A percentile compares a stretch with the other conserved stretches of the same genome.
Conservation (phyloP, 1,284 basidiomycete species). For the Moniliophthora roreri region DNA sequence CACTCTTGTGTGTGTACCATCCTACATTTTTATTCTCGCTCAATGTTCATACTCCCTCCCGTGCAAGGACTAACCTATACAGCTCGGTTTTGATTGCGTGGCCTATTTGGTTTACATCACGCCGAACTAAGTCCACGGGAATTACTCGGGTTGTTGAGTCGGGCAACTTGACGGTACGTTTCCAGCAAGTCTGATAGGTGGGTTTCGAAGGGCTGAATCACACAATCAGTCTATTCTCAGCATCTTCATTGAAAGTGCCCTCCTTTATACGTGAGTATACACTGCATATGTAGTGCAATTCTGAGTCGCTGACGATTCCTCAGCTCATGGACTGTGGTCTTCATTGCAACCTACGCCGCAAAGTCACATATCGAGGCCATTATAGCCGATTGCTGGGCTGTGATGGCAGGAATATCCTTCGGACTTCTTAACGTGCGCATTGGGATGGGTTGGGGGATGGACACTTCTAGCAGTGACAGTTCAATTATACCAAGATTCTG, state of each 20-base stretch:
- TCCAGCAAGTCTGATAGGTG: not conserved
- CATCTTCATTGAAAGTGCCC: constrained; percentile 18
- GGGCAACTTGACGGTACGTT: constrained; percentile 4
- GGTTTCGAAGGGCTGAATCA: not conserved
- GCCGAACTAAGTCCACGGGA: not conserved
- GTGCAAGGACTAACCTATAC: too few relatives aligned
- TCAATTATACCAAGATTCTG: not conserved
- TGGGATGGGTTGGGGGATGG: constrained; percentile 1
- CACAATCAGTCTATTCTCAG: constrained; percentile 9
- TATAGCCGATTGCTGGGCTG: constrained; percentile 2
- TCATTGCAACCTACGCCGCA: not conserved
- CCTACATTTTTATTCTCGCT: too few relatives aligned
- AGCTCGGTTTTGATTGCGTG: constrained; percentile 11
- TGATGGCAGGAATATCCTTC: constrained; percentile 7
- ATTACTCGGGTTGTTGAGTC: not conserved
- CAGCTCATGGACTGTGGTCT: constrained; percentile 7
- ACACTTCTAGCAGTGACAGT: not conserved
- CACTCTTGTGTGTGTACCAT: too few relatives aligned
- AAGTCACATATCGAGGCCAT: constrained; percentile 1
- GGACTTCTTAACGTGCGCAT: constrained; percentile 6
- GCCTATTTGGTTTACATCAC: constrained; percentile 9
- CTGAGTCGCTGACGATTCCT: not conserved
- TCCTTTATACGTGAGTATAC: constrained; percentile 15
- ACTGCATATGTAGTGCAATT: not conserved
- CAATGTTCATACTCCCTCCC: too few relatives aligned